Evolutionary conservation across 768 basidiomycete genomes (phyloP).

Genomic region (Floccularia luteovirens): DNA sequence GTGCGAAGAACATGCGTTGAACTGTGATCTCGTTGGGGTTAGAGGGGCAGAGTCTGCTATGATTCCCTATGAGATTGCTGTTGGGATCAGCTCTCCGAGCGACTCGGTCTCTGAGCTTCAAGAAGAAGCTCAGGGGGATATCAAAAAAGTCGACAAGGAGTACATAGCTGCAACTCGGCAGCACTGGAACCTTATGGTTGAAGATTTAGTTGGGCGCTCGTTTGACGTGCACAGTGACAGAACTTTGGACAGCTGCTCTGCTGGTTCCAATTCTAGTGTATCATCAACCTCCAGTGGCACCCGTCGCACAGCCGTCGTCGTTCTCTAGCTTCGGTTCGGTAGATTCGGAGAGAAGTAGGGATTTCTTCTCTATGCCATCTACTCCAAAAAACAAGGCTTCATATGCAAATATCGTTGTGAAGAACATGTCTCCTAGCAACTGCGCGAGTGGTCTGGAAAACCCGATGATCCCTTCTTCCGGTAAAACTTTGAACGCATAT

Average conservation of each 20-base stretch:
- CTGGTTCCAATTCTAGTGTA: too few species aligned
- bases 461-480: conserved; percentile 13
- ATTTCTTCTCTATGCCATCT: conserved; percentile 39
- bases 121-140: conserved; percentile 4
- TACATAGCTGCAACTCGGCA: conserved; percentile 23
- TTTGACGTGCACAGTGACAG: too few species aligned
- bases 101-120: conserved; percentile 11
- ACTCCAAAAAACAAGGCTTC: conserved; percentile 37
- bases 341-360: conserved; percentile 33
- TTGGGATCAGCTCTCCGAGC: conserved; percentile 27
- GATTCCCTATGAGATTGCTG: conserved; percentile 29
- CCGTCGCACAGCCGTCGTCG: too few species aligned
- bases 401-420: conserved; percentile 27
- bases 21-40: conserved; percentile 31
- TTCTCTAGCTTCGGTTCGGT: conserved; percentile 34
- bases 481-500: conserved; percentile 31
- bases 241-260: too few species aligned
- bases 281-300: too few species aligned
- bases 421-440: conserved; percentile 21
- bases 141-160: conserved; percentile 11
- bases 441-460: conserved; percentile 9
- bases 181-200: too few species aligned
- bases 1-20: conserved; percentile 21
- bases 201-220: conserved; percentile 29
- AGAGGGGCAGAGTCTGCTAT: conserved; percentile 27